These are phyloP conservation scores for Trichoderma afroharzianum DNA, from an alignment of 2,329 filamentous ascomycete genomes.

Conservation along the genomic window DNA sequence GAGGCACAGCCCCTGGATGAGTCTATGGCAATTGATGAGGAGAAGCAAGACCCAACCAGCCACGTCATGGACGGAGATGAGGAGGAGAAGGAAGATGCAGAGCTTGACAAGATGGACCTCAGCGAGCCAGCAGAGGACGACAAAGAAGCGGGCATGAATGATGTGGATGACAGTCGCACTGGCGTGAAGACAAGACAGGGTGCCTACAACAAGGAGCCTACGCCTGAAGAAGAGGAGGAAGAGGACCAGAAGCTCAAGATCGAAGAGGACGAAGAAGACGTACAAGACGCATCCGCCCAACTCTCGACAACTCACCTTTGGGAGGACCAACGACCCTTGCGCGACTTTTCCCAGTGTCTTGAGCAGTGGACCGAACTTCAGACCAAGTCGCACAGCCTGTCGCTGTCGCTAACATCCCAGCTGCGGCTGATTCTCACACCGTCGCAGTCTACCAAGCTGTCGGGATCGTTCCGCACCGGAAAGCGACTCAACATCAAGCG, in stretches of 20 bases:
- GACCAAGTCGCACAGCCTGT: constrained; percentile 76
- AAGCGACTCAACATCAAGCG: constrained; percentile 99
- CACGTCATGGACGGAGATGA: constrained; percentile 52
- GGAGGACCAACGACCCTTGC: constrained; percentile 39
- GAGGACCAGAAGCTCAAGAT: constrained; percentile 40
- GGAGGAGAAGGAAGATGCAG: constrained; percentile 44
- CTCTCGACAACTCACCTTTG: constrained; percentile 71
- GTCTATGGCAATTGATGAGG: constrained; percentile 77
- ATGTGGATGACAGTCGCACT: constrained; percentile 52
- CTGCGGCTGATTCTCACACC: constrained; percentile 92
- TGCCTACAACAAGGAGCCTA: constrained; percentile 52
- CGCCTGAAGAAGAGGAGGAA: constrained; percentile 35
- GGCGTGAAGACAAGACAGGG: constrained; percentile 59
- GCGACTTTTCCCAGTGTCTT: constrained; percentile 56
- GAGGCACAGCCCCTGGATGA: constrained; percentile 84
- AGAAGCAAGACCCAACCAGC: constrained; percentile 50
- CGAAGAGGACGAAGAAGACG: constrained; percentile 45
- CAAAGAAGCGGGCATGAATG: constrained; percentile 38
- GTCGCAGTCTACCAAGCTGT: constrained; percentile 91
- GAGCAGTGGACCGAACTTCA: constrained; percentile 84
- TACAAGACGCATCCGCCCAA: constrained; percentile 56
- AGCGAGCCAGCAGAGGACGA: constrained; percentile 33
- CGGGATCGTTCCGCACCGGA: constrained; percentile 92
- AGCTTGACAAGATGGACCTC: constrained; percentile 44
- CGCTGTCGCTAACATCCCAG: constrained; percentile 86